phyloP scores from a whole-genome alignment of 176 grass and related monocot species.

The Urochloa ruziziensis region DNA sequence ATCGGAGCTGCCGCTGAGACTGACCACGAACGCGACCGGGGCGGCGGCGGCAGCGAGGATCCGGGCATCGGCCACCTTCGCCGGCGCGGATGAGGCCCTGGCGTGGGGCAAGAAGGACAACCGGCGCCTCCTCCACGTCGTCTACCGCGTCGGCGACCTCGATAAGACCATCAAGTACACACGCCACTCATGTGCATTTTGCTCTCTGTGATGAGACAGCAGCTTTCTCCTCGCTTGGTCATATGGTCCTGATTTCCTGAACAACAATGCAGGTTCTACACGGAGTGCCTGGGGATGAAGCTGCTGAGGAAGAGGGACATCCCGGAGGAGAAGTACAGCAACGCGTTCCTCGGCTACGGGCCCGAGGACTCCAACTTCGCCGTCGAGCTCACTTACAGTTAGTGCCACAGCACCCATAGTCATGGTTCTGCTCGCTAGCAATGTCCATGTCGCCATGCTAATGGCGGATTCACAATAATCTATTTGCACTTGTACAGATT shows the following conservation, averaged over 20 bases:
- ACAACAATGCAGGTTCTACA: conserved; percentile 80
- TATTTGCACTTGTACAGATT: conserved; percentile 70
- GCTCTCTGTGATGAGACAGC: too few species aligned
- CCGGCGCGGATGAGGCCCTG: conserved; percentile 52
- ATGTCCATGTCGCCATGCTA: too few species aligned
- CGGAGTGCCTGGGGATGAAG: conserved; percentile 93
- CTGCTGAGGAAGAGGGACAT: conserved; percentile 83
- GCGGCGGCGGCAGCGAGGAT: not conserved
- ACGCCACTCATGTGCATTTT: too few species aligned
- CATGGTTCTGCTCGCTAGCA: too few species aligned
- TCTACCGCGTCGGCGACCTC: conserved; percentile 85
- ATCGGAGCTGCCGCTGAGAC: not conserved
- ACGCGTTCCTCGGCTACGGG: conserved; percentile 87
- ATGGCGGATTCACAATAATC: not conserved
- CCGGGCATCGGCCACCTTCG: conserved; percentile 41
- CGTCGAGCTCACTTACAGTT: conserved; percentile 86
- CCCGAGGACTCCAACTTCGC: conserved; percentile 83
- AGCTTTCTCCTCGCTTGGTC: too few species aligned
- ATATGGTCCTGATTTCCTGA: too few species aligned
- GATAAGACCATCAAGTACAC: conserved; percentile 89
- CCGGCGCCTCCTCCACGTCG: conserved; percentile 74
- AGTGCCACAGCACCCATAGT: not conserved
- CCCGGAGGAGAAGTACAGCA: conserved; percentile 78
- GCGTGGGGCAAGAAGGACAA: conserved; percentile 83
- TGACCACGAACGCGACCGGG: conserved; percentile 1